These are phyloP conservation scores for Myxozyma geophila DNA, from an alignment of 805 yeast species.

Conservation along the genomic window DNA sequence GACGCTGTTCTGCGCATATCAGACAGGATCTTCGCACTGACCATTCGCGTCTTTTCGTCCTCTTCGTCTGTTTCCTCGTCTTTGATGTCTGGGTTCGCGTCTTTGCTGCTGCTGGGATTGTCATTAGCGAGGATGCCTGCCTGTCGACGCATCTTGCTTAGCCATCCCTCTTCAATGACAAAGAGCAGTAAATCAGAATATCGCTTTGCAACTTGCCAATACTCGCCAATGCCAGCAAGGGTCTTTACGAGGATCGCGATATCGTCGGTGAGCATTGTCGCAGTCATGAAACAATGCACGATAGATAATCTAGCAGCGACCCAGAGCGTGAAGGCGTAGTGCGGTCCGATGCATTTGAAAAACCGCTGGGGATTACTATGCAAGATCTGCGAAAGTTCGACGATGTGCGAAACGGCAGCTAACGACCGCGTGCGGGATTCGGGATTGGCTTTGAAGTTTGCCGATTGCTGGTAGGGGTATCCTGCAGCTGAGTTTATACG, in stretches of 20 bases:
- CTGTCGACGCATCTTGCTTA: slow-evolving; percentile 23
- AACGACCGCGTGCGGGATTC: slow-evolving; percentile 38
- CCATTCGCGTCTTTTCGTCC: slow-evolving; percentile 29
- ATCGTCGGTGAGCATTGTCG: slow-evolving; percentile 37
- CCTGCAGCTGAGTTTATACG: slow-evolving; percentile 41
- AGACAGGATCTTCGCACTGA: slow-evolving; percentile 37
- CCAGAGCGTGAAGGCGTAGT: slow-evolving; percentile 41
- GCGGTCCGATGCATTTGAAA: slow-evolving; percentile 40
- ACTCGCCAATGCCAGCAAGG: slow-evolving; percentile 35
- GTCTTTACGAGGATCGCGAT: slow-evolving; percentile 35
- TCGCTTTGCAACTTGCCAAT: slow-evolving; percentile 40
- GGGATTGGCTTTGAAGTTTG: slow-evolving; percentile 36
- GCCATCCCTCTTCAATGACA: slow-evolving; percentile 40
- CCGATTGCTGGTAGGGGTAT: slow-evolving; percentile 38
- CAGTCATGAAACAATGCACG: slow-evolving; percentile 39
- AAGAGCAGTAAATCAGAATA: slow-evolving; percentile 36
- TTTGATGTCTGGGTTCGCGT: neutral
- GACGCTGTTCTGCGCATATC: slow-evolving; percentile 42
- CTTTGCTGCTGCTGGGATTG: neutral
- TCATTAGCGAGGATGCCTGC: neutral
- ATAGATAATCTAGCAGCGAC: slow-evolving; percentile 40
- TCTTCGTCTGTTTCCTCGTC: slow-evolving; percentile 14
- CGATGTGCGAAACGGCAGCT: slow-evolving; percentile 35
- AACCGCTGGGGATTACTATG: slow-evolving; percentile 5
- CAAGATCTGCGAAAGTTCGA: slow-evolving; percentile 32